These are phyloP conservation scores for Sequoiadendron giganteum DNA, from an alignment of 75 land plant genomes.

Conservation along the genomic window DNA sequence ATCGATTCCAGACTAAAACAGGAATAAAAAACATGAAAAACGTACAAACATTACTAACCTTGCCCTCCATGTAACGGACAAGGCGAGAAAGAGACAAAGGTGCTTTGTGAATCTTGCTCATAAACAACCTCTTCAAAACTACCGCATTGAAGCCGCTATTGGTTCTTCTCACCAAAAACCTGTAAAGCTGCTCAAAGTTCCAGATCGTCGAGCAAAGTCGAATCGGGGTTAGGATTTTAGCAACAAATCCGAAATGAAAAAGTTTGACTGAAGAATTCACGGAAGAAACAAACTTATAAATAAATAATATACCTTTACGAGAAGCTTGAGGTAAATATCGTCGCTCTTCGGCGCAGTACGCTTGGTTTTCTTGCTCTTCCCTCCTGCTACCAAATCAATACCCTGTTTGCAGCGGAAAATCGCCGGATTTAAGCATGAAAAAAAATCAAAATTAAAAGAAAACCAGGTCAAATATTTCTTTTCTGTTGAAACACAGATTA, in stretches of 20 bases:
- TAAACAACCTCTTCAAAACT: constrained; percentile 71
- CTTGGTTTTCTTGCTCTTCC: constrained; percentile 72
- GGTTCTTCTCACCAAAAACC: constrained; percentile 80
- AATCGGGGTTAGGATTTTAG: too few relatives aligned
- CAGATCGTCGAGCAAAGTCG: background rate
- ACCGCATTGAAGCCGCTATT: constrained; percentile 60
- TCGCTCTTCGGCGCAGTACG: constrained; percentile 73
- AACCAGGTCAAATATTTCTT: too few relatives aligned
- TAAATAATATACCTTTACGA: constrained; percentile 53
- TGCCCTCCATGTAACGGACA: constrained; percentile 46
- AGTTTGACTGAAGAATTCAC: background rate
- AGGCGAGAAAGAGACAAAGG: constrained; percentile 66
- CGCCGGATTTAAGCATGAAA: background rate
- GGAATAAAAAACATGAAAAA: too few relatives aligned
- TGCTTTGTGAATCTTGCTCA: constrained; percentile 71
- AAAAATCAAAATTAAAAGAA: background rate
- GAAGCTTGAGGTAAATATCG: constrained; percentile 78
- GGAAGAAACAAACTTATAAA: background rate
- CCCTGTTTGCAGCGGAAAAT: constrained; percentile 28
- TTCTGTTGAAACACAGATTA: background rate
- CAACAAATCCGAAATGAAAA: background rate
- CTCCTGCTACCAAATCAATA: constrained; percentile 74
- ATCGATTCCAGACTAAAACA: background rate
- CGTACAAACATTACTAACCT: constrained; percentile 27
- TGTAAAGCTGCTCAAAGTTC: constrained; percentile 48